Evolutionary conservation across 1,284 basidiomycete genomes (phyloP), one percentile per base, ranked within the genome.

Genomic region (Ustilago crameri): DNA sequence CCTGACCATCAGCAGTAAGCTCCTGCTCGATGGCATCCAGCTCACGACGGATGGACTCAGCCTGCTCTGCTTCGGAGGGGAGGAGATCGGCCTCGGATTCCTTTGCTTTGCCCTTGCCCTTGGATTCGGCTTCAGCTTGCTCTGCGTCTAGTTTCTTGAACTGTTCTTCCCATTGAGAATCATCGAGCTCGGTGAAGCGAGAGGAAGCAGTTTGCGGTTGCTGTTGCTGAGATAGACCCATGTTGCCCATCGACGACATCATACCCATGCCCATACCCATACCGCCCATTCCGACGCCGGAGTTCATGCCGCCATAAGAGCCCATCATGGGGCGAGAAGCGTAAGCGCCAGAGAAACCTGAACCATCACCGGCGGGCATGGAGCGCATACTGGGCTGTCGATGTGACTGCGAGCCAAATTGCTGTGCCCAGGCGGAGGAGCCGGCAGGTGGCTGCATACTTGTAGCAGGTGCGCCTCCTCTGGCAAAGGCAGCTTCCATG

Each of bases 81-180:
- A 73, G 47, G 8, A 53, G 45, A 15, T 73, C 58, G 37, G 47
- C 38, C 15, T 80, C 71, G 17, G 57, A 27, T 22, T 74, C 63
- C 46, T 58, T 63, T 9, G 65, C 74, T 49, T 74, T 74, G 48
- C 68, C 78, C 48, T 82, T 82, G 47, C 75, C 78, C 51, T 80
- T 81, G 51, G 59, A 65, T 44, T 80, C 72, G 51, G 56, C 62
- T 35, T 75, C 54, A 40, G 61, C 50, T 2, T 74, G 67, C 47
- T 72, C 74, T 5, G 54, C 78, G 40, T 82, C 81, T 26, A 82
- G 70, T 47, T 71, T 73, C 51, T 70, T 65, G 62, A 81, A 81
- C 43, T 83, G 71, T 45, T 76, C 82, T 43, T 83, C 76, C 79
- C 78, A 80, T 27, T 74, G 56, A 8, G 73, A 67, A 24, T 83